These are phyloP conservation scores for Kalmusia sp. DNA, from an alignment of 2,329 filamentous ascomycete species.

Conservation along the genomic window DNA sequence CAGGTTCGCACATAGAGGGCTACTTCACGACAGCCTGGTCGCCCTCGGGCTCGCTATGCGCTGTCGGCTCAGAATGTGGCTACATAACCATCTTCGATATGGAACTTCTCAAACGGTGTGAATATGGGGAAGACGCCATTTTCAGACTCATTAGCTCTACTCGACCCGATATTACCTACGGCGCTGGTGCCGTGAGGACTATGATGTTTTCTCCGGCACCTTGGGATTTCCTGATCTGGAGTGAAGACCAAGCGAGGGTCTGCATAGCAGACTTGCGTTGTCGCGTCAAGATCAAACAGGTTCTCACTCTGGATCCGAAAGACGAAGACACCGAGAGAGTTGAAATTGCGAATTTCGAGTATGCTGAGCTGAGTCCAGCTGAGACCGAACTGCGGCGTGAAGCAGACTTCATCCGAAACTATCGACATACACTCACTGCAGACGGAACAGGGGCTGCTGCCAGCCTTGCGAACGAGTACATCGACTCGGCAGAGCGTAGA, in stretches of 20 bases:
- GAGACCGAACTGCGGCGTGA: conserved; percentile 59
- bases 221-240: conserved; percentile 91
- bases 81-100: conserved; percentile 78
- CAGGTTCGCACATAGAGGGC: conserved; percentile 51
- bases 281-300: conserved; percentile 72
- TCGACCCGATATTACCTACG: conserved; percentile 66
- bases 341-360: conserved; percentile 60
- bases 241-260: conserved; percentile 81
- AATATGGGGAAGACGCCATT: conserved; percentile 65
- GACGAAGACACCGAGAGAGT: conserved; percentile 64
- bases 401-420: conserved; percentile 53
- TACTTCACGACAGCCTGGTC: conserved; percentile 84
- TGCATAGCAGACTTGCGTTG: conserved; percentile 76
- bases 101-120: conserved; percentile 49
- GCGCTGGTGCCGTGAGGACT: conserved; percentile 79
- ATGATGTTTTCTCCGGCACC: conserved; percentile 92
- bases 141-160: conserved; percentile 81
- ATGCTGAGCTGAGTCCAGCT: conserved; percentile 36
- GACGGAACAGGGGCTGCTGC: conserved; percentile 47
- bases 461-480: conserved; percentile 51
- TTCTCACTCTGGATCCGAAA: conserved; percentile 68
- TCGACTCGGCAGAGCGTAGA: conserved; percentile 47
- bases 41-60: conserved; percentile 72
- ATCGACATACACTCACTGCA: conserved; percentile 47
- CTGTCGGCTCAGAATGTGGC: conserved; percentile 81